These are phyloP conservation scores for Microsporum canis DNA, from an alignment of 2,329 filamentous ascomycete species.

Conservation along the genomic window DNA sequence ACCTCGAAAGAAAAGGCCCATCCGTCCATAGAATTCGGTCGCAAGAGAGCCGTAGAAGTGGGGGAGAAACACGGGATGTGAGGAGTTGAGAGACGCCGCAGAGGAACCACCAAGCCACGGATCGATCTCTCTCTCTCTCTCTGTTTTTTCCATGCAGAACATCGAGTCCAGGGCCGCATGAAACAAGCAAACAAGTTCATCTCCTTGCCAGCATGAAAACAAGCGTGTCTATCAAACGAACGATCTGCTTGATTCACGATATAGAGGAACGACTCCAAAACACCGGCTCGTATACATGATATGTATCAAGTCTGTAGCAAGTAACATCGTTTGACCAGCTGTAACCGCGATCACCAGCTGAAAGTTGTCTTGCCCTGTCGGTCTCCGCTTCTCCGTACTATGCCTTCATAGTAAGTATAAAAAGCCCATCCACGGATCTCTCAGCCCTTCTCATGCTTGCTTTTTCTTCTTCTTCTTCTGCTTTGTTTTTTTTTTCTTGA, in stretches of 20 bases:
- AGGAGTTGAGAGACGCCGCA: too few species aligned
- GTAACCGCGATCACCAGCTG: neutral
- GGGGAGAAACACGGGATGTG: too few species aligned
- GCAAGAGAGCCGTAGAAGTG: too few species aligned
- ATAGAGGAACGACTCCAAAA: neutral
- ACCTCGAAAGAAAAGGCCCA: too few species aligned
- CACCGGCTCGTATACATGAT: neutral
- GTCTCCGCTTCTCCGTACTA: neutral
- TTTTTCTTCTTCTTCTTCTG: neutral
- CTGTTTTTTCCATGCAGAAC: too few species aligned
- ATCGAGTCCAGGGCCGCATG: neutral
- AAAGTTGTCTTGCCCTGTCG: neutral
- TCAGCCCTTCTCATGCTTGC: neutral
- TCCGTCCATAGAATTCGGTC: too few species aligned
- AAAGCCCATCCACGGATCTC: neutral
- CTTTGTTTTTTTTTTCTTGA: neutral
- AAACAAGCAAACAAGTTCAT: neutral
- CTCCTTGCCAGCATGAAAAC: neutral
- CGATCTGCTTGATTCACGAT: neutral
- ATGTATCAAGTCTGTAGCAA: neutral
- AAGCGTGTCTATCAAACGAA: neutral
- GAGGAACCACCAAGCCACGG: too few species aligned
- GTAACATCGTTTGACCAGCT: neutral
- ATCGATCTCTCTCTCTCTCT: too few species aligned
- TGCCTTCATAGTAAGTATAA: neutral